Evolutionary conservation across 2,329 filamentous ascomycete genomes (phyloP).

Genomic region (Myriosclerotinia duriaeana): DNA sequence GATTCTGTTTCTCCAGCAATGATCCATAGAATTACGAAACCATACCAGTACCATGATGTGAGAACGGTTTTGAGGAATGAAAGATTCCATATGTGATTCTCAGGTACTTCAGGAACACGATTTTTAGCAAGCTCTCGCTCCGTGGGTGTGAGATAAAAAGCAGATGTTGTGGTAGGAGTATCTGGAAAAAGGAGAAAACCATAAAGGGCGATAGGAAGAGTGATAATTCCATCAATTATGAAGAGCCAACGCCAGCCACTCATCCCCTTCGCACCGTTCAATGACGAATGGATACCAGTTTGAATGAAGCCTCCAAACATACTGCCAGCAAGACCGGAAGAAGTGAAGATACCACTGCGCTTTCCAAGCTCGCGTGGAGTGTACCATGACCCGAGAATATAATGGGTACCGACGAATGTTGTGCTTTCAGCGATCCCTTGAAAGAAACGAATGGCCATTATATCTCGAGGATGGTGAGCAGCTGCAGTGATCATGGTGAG

Average conservation of each 20-base stretch:
- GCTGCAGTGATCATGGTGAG: conserved; percentile 62
- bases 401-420: conserved; percentile 59
- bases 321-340: conserved; percentile 58
- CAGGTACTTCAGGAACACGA: conserved; percentile 46
- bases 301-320: conserved; percentile 65
- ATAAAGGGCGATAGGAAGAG: conserved; percentile 55
- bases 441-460: conserved; percentile 56
- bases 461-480: conserved; percentile 50
- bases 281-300: conserved; percentile 41
- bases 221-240: conserved; percentile 55
- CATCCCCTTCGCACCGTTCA: conserved; percentile 47
- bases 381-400: conserved; percentile 62
- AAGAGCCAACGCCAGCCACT: conserved; percentile 56
- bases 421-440: conserved; percentile 53
- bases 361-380: conserved; percentile 61
- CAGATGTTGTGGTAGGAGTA: conserved; percentile 45
- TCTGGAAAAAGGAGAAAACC: conserved; percentile 51
- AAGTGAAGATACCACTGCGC: conserved; percentile 60
- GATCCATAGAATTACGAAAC: conserved; percentile 65
- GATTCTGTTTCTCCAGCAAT: conserved; percentile 71
- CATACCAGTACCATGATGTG: conserved; percentile 63
- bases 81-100: conserved; percentile 46
- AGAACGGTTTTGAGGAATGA: conserved; percentile 56
- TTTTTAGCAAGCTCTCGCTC: conserved; percentile 47
- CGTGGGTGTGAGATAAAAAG: conserved; percentile 44